Conservation (phyloP, 2,329 filamentous ascomycete species). For the Diaporthe vaccinii region DNA sequence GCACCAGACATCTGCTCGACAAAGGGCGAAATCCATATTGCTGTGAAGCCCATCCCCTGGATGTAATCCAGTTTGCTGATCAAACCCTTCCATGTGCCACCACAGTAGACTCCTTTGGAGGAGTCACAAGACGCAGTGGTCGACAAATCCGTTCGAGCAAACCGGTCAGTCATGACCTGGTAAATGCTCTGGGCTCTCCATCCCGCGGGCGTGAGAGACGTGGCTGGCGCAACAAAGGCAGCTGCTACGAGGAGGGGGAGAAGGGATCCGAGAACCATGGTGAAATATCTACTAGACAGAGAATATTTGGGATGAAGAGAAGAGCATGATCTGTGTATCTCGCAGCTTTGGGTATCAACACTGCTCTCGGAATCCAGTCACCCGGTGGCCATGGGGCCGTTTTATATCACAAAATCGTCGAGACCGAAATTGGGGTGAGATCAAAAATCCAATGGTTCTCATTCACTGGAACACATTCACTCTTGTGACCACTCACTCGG, state of each 20-base stretch:
- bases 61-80: constrained; percentile 64
- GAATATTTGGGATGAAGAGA: background rate
- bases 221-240: constrained; percentile 24
- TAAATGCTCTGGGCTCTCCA: constrained; percentile 59
- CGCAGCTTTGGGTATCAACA: background rate
- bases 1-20: constrained; percentile 55
- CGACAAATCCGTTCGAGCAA: constrained; percentile 54
- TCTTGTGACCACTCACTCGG: background rate
- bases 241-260: constrained; percentile 29
- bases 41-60: constrained; percentile 57
- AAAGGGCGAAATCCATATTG: constrained; percentile 63
- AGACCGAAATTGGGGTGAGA: background rate
- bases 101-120: constrained; percentile 56
- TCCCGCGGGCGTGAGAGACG: constrained; percentile 41
- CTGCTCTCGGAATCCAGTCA: background rate
- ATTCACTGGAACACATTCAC: background rate
- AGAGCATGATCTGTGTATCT: constrained; percentile 1
- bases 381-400: background rate
- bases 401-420: constrained; percentile 18
- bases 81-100: constrained; percentile 62
- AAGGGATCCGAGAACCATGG: constrained; percentile 18
- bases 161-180: constrained; percentile 60
- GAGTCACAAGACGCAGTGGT: constrained; percentile 52
- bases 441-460: background rate
- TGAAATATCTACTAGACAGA: background rate